Conservation (phyloP, 169 alveolate species). For the Babesia sp. region DNA sequence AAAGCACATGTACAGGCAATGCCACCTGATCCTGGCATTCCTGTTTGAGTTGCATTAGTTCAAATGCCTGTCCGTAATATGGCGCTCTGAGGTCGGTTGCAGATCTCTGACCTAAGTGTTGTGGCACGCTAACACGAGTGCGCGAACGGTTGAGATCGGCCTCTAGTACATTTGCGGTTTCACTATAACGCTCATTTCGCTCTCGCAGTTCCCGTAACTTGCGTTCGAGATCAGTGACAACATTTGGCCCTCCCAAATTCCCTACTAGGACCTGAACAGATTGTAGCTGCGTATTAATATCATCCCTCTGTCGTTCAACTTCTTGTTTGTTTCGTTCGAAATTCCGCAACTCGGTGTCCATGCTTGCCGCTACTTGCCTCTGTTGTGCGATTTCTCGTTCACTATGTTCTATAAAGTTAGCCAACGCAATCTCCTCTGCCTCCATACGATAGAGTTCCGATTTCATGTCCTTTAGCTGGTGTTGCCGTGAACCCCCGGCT, state of each 20-base stretch:
- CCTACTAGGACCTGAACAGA: slow-evolving; percentile 34
- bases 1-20: slow-evolving; percentile 70
- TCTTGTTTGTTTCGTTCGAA: slow-evolving; percentile 49
- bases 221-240: slow-evolving; percentile 24
- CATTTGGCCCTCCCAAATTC: slow-evolving; percentile 23
- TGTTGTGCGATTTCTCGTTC: slow-evolving; percentile 56
- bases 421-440: slow-evolving; percentile 65
- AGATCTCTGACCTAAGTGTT: slow-evolving; percentile 7
- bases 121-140: slow-evolving; percentile 19
- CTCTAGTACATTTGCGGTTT: slow-evolving; percentile 12
- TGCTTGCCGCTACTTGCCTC: slow-evolving; percentile 38
- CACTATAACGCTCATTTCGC: not conserved
- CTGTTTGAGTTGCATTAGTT: slow-evolving; percentile 62
- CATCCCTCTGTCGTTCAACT: slow-evolving; percentile 50
- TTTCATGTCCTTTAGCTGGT: slow-evolving; percentile 73
- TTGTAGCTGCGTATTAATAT: slow-evolving; percentile 27
- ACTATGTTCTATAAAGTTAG: slow-evolving; percentile 56
- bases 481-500: slow-evolving; percentile 52
- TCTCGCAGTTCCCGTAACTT: slow-evolving; percentile 20
- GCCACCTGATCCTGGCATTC: slow-evolving; percentile 53
- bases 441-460: slow-evolving; percentile 54
- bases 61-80: slow-evolving; percentile 72
- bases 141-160: slow-evolving; percentile 26
- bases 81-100: slow-evolving; percentile 11
- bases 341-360: slow-evolving; percentile 37